These are phyloP conservation scores for Spathaspora boniae DNA, from an alignment of 805 yeast genomes.

Conservation along the genomic window DNA sequence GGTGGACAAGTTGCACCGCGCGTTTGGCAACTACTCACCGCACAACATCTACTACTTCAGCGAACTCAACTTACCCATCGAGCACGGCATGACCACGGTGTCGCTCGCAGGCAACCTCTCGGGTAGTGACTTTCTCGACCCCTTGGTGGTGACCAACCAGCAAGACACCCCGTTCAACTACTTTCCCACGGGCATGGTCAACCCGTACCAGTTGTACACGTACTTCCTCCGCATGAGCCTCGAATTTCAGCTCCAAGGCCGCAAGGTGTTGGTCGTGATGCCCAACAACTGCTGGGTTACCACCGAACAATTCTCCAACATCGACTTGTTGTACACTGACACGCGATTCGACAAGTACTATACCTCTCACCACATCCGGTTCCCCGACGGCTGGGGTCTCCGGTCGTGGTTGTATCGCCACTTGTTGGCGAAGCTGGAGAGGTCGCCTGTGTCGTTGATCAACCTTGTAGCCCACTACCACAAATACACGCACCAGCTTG, in stretches of 20 bases:
- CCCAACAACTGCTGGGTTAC: constrained; percentile 6
- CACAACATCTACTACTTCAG: constrained; percentile 9
- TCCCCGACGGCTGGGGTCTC: too few species aligned
- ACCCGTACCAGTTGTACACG: constrained; percentile 9
- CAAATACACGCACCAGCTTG: constrained; percentile 2
- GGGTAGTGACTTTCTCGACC: constrained; percentile 9
- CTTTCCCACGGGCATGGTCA: constrained; percentile 11
- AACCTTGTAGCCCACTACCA: neutral
- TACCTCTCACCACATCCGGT: neutral
- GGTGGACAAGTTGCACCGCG: too few species aligned
- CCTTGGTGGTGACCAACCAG: constrained; percentile 8
- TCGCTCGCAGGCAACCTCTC: constrained; percentile 8
- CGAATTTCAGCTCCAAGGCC: constrained; percentile 5
- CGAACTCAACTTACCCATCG: constrained; percentile 9
- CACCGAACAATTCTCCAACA: constrained; percentile 6
- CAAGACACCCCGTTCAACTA: constrained; percentile 4
- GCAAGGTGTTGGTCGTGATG: constrained; percentile 8
- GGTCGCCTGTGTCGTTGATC: neutral
- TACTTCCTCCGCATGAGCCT: constrained; percentile 9
- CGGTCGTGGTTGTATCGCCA: too few species aligned
- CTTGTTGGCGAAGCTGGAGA: too few species aligned
- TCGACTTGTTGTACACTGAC: constrained; percentile 8
- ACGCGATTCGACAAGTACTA: constrained; percentile 6
- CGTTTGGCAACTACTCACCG: constrained; percentile 4
- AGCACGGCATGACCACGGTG: constrained; percentile 5